Conservation (phyloP, 106 monocot genomes). For the Acorus gramineus region DNA sequence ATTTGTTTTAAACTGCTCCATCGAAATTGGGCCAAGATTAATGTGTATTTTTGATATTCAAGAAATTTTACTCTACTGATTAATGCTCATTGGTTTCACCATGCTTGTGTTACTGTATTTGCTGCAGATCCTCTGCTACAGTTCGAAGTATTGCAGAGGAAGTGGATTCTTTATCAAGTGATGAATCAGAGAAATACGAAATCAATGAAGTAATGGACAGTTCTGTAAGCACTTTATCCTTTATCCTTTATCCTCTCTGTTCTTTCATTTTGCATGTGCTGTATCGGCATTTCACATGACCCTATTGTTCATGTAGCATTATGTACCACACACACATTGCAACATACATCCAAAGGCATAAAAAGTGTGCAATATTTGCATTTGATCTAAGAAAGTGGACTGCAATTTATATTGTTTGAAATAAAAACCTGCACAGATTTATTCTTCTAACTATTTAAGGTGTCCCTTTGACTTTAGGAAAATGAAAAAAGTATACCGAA, state of each 20-base stretch:
- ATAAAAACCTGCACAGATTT: too few species aligned
- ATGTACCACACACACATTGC: too few species aligned
- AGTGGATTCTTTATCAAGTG: slow-evolving; percentile 64
- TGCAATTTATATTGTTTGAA: too few species aligned
- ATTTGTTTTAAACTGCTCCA: too few species aligned
- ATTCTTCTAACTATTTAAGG: too few species aligned
- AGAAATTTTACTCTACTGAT: not conserved
- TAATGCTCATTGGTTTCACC: not conserved
- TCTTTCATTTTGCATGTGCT: not conserved
- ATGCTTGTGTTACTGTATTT: slow-evolving; percentile 1
- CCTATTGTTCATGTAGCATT: too few species aligned
- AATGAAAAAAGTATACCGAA: slow-evolving; percentile 50
- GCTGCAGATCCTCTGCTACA: slow-evolving; percentile 40
- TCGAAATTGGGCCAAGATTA: too few species aligned
- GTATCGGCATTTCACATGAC: too few species aligned
- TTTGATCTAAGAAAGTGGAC: too few species aligned
- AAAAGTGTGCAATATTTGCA: too few species aligned
- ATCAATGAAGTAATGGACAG: slow-evolving; percentile 57
- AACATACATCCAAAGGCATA: too few species aligned
- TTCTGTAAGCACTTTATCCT: slow-evolving; percentile 36
- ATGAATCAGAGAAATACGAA: slow-evolving; percentile 59
- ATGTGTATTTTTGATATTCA: not conserved
- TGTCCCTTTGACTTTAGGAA: slow-evolving; percentile 25
- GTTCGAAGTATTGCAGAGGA: slow-evolving; percentile 37
- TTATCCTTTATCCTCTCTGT: not conserved